Base-by-base conservation (phyloP, 129 eudicot species). In the Pulicaria dysenterica region DNA sequence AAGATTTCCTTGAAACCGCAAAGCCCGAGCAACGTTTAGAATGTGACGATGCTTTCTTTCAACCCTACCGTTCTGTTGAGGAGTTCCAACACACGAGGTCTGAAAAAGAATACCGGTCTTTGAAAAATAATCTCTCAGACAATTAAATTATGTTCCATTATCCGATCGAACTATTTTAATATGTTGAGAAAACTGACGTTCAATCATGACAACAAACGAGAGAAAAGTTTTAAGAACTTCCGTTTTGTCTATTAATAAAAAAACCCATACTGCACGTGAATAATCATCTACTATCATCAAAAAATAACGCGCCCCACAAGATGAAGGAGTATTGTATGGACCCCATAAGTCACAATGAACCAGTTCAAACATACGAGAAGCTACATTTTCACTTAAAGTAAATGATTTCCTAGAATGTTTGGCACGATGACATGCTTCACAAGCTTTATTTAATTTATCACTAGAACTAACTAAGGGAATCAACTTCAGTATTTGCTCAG, bases 261-360 rank as follows among this genome's bases (percentile, higher is more conserved):
- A n/a, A 5, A 5, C 51, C 51, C 54, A 64, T 40, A 64, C 51
- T 5, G 49, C 34, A 39, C 16, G 49, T 1, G 68, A 62, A 38
- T 11, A 62, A 38, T 62, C 50, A 62, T 58, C 63, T 8, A 17
- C 38, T 10, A 58, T 17, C 3, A 40, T 58, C 6, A 58, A 17
- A 58, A 58, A 58, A 58, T 62, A 38, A 7, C 50, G 19, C 5
- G 48, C 49, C 12, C 68, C 34, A 15, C 36, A 61, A 12, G 45
- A 61, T 3, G 48, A 62, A 39, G 49, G 4, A 5, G 12, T 14
- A 12, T 42, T 40, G 41, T 62, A 62, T 4, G 68, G 48, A 39
- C 68, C 68, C 68, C 68, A n/a, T 34, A 62, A 62, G 41, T 62
- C 68, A n/a, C 68, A 62, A 42, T 62, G 68, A 2, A 62, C 11